Conservation (phyloP, 257 asterid species). For the Paulownia fortunei region DNA sequence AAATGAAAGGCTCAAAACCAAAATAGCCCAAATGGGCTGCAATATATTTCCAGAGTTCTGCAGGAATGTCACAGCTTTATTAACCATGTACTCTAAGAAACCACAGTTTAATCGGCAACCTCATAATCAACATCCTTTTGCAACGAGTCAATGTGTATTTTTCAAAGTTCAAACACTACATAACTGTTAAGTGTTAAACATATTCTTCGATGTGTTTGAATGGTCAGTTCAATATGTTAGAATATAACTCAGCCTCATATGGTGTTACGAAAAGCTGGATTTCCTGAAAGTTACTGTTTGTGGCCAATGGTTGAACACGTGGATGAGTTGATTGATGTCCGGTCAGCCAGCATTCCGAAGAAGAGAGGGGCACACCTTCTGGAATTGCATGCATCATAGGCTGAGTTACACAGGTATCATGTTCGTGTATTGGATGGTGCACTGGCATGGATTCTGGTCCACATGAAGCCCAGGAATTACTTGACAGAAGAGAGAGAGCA, state of each 20-base stretch:
- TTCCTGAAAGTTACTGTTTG: conserved; percentile 51
- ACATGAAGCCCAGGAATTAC: conserved; percentile 63
- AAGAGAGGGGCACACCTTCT: conserved; percentile 57
- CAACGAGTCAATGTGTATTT: neutral
- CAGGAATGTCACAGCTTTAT: neutral
- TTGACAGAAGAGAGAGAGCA: conserved; percentile 99
- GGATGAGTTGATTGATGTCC: conserved; percentile 46
- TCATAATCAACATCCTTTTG: neutral
- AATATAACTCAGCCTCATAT: conserved; percentile 52
- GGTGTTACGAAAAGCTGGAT: conserved; percentile 53
- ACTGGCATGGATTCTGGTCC: conserved; percentile 50
- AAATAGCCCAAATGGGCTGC: neutral
- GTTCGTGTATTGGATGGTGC: conserved; percentile 42
- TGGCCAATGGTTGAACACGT: conserved; percentile 38
- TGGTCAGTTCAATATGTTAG: conserved; percentile 44
- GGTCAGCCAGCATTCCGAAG: conserved; percentile 63
- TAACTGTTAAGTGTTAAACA: neutral
- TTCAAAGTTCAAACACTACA: neutral
- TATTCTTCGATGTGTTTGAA: neutral
- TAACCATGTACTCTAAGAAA: too few species aligned
- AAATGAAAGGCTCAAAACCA: neutral
- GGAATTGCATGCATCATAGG: conserved; percentile 52
- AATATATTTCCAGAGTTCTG: neutral
- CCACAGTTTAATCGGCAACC: neutral
- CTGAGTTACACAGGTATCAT: conserved; percentile 38